Evolutionary conservation across 768 basidiomycete genomes (phyloP), one percentile per base, ranked within the genome.

Genomic region (Roridomyces roridus): DNA sequence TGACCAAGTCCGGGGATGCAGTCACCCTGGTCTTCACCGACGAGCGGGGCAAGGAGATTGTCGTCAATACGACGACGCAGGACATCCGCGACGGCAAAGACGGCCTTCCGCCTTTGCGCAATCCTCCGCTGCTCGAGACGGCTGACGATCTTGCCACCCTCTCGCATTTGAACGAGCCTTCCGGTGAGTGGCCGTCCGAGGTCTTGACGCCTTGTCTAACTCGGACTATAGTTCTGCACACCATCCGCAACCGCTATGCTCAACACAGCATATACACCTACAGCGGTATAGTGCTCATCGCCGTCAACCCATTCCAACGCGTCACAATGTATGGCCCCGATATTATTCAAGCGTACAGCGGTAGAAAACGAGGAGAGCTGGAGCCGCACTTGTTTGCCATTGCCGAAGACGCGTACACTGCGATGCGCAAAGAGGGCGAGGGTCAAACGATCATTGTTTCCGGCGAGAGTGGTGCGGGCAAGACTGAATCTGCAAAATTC

Each of bases 401-500:
- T 64, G 97, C 97, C 10, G 97, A 99, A 74, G 97, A 98, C 79
- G 97, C 97, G 58, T 94, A 98, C 71, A 96, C 95, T 12, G 92
- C 93, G 51, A 98, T 98, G 97, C 85, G 92, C 60, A 89, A 89
- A 71, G 89, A 98, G 66, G 85, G 92, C 57, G 86, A 89, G 75
- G 96, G 98, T 59, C 97, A 99, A 75, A 99, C 97, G 5, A 98
- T 99, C 69, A 97, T 99, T 63, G 97, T 99, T 57, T 94, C 92
- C 29, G 97, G 97, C 65, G 97, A 99, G 77, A 95, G 95, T 84
- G 97, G 97, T 76, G 97, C 97, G 50, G 97, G 97, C 52, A 99
- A 99, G 81, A 99, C 97, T 0, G 97, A 98, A 76, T 96, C 94
- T 48, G 96, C 97, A 47, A 98, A 99, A 79, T 95, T 95, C 78